Percentiles rank a stretch among this genome's conserved stretches.
Conservation (phyloP, 306 rosid species). For the Lathyrus aphaca region DNA sequence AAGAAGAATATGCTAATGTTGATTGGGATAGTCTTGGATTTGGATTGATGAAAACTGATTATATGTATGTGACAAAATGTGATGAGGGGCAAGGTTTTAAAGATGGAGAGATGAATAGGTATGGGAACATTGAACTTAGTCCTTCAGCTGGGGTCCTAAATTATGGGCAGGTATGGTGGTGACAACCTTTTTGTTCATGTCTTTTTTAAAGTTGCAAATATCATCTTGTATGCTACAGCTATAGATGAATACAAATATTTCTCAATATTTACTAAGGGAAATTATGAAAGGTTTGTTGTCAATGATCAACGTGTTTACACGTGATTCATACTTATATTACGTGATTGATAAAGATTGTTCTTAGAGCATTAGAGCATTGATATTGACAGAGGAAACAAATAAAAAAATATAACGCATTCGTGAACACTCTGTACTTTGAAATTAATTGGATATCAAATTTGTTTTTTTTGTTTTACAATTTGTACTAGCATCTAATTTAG, state of each 20-base stretch:
- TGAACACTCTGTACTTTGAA: too few relatives aligned
- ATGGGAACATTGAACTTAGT: slow-evolving; percentile 69
- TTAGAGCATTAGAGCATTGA: too few relatives aligned
- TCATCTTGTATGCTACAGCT: neutral
- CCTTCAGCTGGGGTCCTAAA: slow-evolving; percentile 89
- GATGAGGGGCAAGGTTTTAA: slow-evolving; percentile 48
- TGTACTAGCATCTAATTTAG: too few relatives aligned
- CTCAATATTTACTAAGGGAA: neutral
- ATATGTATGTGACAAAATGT: slow-evolving; percentile 67
- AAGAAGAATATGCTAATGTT: slow-evolving; percentile 56
- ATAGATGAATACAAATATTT: neutral
- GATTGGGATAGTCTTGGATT: slow-evolving; percentile 88
- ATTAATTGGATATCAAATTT: too few relatives aligned
- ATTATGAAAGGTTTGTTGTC: neutral
- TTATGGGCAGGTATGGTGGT: slow-evolving; percentile 71
- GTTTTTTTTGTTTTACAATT: too few relatives aligned
- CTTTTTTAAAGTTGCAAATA: neutral
- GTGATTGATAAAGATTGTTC: too few relatives aligned
- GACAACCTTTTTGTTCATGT: neutral
- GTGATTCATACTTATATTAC: neutral
- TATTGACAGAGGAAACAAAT: too few relatives aligned
- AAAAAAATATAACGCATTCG: too few relatives aligned
- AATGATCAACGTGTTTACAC: neutral
- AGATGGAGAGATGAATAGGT: slow-evolving; percentile 60
- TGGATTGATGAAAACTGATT: slow-evolving; percentile 72